Percentiles rank a stretch among this genome's conserved stretches.
Conservation (phyloP, 2,329 filamentous ascomycete genomes). For the Colletotrichum sp. region DNA sequence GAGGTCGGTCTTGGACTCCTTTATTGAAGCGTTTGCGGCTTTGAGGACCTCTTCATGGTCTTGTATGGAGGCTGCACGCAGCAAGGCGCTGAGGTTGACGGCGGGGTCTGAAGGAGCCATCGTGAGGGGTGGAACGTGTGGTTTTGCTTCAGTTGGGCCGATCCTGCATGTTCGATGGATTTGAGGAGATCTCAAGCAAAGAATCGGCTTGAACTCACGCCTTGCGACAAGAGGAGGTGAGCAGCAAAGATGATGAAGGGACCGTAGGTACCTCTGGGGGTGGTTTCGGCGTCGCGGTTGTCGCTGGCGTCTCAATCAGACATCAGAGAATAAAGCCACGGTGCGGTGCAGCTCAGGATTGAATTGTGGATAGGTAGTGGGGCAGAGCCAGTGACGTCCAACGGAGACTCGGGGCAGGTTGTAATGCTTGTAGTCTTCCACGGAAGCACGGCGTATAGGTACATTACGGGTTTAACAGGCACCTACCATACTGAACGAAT, state of each 20-base stretch:
- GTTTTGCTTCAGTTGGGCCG: not conserved
- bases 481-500: not conserved
- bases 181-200: not conserved
- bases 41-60: slow-evolving; percentile 79
- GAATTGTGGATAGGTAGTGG: slow-evolving; percentile 1
- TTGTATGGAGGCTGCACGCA: slow-evolving; percentile 61
- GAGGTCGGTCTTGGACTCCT: slow-evolving; percentile 62
- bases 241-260: not conserved
- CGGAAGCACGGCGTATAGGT: not conserved
- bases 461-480: not conserved
- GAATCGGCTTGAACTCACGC: not conserved
- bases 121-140: not conserved
- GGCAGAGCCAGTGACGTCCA: slow-evolving; percentile 5
- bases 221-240: not conserved
- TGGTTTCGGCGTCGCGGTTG: not conserved
- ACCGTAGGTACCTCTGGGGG: not conserved
- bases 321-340: not conserved
- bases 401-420: not conserved
- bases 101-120: slow-evolving; percentile 52
- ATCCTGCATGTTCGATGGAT: not conserved
- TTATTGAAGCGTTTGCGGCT: slow-evolving; percentile 65
- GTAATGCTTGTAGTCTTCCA: not conserved
- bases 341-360: not conserved
- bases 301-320: not conserved
- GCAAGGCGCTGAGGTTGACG: slow-evolving; percentile 56